phyloP scores from a whole-genome alignment of 495 filamentous ascomycete genomes.

The Aspergillus incahuasiensis region DNA sequence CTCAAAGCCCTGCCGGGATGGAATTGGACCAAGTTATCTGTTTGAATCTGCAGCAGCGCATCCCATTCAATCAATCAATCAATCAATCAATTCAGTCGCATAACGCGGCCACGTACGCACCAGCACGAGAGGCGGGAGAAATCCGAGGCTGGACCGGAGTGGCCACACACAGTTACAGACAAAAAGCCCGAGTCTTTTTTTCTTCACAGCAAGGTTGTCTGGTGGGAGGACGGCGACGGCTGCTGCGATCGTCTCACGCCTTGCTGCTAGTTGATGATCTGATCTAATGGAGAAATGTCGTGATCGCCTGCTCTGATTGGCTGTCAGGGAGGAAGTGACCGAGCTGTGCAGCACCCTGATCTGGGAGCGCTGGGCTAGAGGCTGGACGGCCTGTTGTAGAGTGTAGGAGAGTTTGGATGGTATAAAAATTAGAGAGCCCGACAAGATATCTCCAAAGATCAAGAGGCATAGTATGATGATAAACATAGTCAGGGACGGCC shows the following conservation, averaged over 20 bases:
- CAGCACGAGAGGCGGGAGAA: conserved; percentile 9
- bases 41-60: conserved; percentile 11
- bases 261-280: conserved; percentile 40
- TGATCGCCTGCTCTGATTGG: conserved; percentile 38
- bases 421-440: background rate
- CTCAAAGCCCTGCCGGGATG: conserved; percentile 13
- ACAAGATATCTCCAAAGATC: background rate
- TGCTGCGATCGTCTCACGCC: conserved; percentile 22
- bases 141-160: conserved; percentile 10
- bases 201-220: background rate
- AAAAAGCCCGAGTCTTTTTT: background rate
- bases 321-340: conserved; percentile 12
- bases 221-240: background rate
- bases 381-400: too few relatives aligned
- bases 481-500: background rate
- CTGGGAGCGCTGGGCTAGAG: background rate
- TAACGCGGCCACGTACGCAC: conserved; percentile 32
- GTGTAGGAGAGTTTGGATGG: too few relatives aligned
- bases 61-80: background rate
- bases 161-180: background rate
- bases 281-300: conserved; percentile 51
- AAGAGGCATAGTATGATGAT: background rate
- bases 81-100: conserved; percentile 25
- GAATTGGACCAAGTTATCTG: conserved; percentile 22
- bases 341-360: background rate